Conservation (phyloP, 179 eudicot species). For the Beta corolliflora region DNA sequence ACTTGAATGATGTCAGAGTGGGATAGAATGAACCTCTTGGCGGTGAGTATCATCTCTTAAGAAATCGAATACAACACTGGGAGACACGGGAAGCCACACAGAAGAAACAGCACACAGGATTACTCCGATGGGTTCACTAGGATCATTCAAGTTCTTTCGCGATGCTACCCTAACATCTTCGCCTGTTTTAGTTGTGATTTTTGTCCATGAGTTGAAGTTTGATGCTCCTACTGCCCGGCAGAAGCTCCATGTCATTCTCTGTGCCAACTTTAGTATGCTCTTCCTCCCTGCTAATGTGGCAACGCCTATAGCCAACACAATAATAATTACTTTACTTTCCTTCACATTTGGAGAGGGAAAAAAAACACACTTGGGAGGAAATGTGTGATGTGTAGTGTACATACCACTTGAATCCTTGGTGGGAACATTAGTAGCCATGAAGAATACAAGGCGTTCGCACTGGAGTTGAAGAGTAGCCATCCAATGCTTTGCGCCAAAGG, state of each 20-base stretch:
- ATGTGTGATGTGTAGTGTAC: conserved; percentile 17
- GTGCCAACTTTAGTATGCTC: conserved; percentile 84
- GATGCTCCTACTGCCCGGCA: conserved; percentile 85
- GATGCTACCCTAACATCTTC: conserved; percentile 82
- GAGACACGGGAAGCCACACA: conserved; percentile 87
- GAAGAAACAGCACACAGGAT: conserved; percentile 82
- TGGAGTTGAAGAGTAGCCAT: conserved; percentile 84
- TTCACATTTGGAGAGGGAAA: no score
- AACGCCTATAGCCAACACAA: conserved; percentile 51
- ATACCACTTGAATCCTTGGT: conserved; percentile 90
- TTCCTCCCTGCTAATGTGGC: conserved; percentile 93
- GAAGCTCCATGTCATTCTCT: conserved; percentile 87
- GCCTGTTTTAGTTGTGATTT: conserved; percentile 72
- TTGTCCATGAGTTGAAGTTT: conserved; percentile 79
- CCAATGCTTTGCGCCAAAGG: conserved; percentile 96
- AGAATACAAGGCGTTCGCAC: conserved; percentile 85
- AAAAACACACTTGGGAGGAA: background rate
- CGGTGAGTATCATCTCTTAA: conserved; percentile 82
- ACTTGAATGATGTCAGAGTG: background rate
- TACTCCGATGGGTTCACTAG: conserved; percentile 88
- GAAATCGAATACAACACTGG: conserved; percentile 67
- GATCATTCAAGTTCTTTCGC: conserved; percentile 83
- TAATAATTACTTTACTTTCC: conserved; percentile 2
- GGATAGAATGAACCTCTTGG: conserved; percentile 56
- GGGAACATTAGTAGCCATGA: conserved; percentile 96